Conservation (phyloP, 2,329 filamentous ascomycete species). For the Parascedosporium putredinis region DNA sequence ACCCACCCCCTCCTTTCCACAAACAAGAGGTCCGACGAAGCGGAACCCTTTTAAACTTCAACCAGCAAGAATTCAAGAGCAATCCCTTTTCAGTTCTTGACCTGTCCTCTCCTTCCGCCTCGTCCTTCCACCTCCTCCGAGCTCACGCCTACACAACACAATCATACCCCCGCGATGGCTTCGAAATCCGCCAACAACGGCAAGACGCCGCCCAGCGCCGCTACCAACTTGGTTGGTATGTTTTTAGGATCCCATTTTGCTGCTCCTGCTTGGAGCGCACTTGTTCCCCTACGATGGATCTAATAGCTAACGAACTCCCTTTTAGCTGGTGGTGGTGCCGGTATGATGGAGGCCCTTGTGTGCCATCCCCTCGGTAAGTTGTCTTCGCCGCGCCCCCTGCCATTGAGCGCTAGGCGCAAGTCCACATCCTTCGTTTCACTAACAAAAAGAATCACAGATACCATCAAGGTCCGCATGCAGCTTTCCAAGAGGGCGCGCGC, state of each 20-base stretch:
- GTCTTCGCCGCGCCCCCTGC: background rate
- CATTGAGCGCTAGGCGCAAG: constrained; percentile 9
- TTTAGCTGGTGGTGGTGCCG: constrained; percentile 85
- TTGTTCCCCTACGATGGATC: constrained; percentile 88
- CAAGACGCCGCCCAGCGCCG: constrained; percentile 74
- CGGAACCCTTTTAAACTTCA: background rate
- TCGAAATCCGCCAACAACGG: constrained; percentile 27
- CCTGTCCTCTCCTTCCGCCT: constrained; percentile 8
- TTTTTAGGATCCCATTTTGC: background rate
- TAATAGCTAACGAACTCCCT: constrained; percentile 74
- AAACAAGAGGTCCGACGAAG: background rate
- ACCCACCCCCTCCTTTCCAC: background rate
- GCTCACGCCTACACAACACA: background rate
- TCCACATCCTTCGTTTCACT: background rate
- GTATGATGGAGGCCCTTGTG: constrained; percentile 97
- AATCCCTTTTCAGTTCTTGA: background rate
- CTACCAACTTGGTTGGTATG: constrained; percentile 84
- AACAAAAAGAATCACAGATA: constrained; percentile 57
- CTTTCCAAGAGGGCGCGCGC: constrained; percentile 75
- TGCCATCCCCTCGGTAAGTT: constrained; percentile 82
- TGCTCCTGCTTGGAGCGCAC: constrained; percentile 45
- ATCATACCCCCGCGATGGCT: constrained; percentile 20
- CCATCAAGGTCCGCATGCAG: constrained; percentile 99
- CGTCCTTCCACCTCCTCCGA: constrained; percentile 3
- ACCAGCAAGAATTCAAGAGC: background rate